A percentile compares a stretch with the other conserved stretches of the same genome.
Evolutionary conservation across 2,329 filamentous ascomycete species (phyloP).

Genomic region (Tolypocladium ovalisporum): DNA sequence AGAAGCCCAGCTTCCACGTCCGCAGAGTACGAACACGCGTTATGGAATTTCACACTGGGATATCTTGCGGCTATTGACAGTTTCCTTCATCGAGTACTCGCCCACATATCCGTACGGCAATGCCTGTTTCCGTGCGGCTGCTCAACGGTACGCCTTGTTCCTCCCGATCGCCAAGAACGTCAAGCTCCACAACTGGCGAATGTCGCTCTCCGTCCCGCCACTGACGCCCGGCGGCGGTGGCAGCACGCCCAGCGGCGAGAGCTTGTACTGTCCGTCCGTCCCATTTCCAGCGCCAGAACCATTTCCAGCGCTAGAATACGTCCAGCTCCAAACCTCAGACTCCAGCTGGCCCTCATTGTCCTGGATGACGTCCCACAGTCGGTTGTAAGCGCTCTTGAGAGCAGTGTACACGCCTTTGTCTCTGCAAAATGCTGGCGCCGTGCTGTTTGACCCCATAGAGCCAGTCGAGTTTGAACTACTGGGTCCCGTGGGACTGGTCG

Average conservation of each 20-base stretch:
- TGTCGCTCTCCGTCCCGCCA: conserved; percentile 5
- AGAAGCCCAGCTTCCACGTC: no score
- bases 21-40: not conserved
- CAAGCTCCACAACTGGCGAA: conserved; percentile 7
- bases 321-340: conserved; percentile 54
- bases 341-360: conserved; percentile 38
- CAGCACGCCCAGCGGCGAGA: conserved; percentile 11
- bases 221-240: conserved; percentile 5
- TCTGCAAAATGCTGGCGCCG: conserved; percentile 36
- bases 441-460: conserved; percentile 1
- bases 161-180: conserved; percentile 4
- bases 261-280: conserved; percentile 5
- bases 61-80: not conserved
- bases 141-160: not conserved
- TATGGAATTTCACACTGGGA: not conserved
- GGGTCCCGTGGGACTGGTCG: not conserved
- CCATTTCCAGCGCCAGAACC: not conserved
- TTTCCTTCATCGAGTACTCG: not conserved
- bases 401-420: conserved; percentile 31
- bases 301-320: conserved; percentile 21
- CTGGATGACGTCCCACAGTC: conserved; percentile 51
- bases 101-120: not conserved
- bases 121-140: not conserved
- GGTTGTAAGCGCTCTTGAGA: conserved; percentile 42
- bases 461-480: not conserved